Evolutionary conservation across 768 basidiomycete species (phyloP), one percentile per base, ranked within the genome.

Genomic region (Pleurotus citrinopileatus): DNA sequence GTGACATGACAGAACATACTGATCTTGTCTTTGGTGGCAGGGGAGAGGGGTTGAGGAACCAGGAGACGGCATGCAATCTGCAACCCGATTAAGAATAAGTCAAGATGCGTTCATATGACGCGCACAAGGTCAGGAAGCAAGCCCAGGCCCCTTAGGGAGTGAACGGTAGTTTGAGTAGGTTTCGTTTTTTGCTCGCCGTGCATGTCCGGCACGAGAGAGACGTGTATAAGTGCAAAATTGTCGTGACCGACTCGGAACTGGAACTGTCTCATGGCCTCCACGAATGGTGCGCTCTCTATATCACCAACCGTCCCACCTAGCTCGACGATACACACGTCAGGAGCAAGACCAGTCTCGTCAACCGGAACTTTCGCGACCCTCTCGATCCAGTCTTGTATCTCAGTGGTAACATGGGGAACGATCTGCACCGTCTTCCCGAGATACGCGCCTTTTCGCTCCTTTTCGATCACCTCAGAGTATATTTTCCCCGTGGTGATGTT

Each of bases 251-350:
- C 95, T 53, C 96, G 87, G 77, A 98, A 98, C 66, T 99, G 96
- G 79, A 99, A 99, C 69, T 99, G 96, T n/a, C 96, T 86, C 89
- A 99, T 94, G 0, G 96, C 96, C 69, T 99, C 96, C 42, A 99
- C 79, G 69, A 99, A 99, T 2, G 96, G 96, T 2, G 95, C 95
- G 4, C 94, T 97, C 64, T 99, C 96, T 67, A 99, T 99, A 64
- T 99, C 96, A 42, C 96, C 96, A 13, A 99, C 96, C 0, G 96
- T 99, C 19, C 96, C 96, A 53, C 96, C 96, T 57, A 99, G 89
- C 93, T 99, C 96, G 58, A 99, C 84, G 60, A 99, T 97, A 71
- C 96, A 99, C 37, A 99, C 88, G 65, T 99, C 96, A 0, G 96
- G 95, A 64, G 87, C 83, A 62, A 95, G 86, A 19, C 85, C 92